Base-by-base conservation (phyloP, 2,329 filamentous ascomycete genomes). In the Falciphora oryzae region DNA sequence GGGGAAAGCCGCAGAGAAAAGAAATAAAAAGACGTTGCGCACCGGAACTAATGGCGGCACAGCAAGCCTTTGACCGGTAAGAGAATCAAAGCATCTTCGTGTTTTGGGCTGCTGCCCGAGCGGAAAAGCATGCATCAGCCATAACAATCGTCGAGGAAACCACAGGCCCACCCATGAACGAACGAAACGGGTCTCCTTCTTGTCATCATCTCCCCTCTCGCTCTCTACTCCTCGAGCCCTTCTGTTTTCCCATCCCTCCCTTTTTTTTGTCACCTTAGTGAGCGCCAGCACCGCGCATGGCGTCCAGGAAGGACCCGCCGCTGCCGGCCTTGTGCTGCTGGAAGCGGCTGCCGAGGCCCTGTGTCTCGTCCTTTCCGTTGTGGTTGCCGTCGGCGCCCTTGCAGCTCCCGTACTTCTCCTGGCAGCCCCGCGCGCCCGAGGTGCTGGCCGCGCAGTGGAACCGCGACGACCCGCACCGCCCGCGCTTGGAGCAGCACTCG, bases 401-500 rank as follows among this genome's bases (percentile, higher is more conserved):
- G 62, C 62, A 63, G 22, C 27, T 29, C 50, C 62, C 62, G 53
- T 57, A 63, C 27, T 27, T 53, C 2, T 66, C 64, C 69, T 78
- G 73, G 68, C 77, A 79, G 18, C 74, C 53, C 11, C 74, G 56
- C 72, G 73, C 14, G 28, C 50, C 31, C 11, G 38, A 38, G 53
- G 27, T 38, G 22, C 62, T 29, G n/a, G 53, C 53, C 6, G 71
- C 71, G 67, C 78, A 79, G 65, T 77, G 73, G 35, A 71, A 69
- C 44, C 69, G 71, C 67, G 73, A 74, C 57, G 69, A 71, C 7
- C 76, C 76, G 64, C 80, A 82, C 69, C 72, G 74, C 61, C 76
- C 71, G 67, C 71, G 70, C 64, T 69, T 71, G 22, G 77, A 80
- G 72, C 80, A 82, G 73, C 80, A 81, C 65, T 76, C 69, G 2